Conservation (phyloP, 345 rosid genomes). For the Streptanthus diversifolius region DNA sequence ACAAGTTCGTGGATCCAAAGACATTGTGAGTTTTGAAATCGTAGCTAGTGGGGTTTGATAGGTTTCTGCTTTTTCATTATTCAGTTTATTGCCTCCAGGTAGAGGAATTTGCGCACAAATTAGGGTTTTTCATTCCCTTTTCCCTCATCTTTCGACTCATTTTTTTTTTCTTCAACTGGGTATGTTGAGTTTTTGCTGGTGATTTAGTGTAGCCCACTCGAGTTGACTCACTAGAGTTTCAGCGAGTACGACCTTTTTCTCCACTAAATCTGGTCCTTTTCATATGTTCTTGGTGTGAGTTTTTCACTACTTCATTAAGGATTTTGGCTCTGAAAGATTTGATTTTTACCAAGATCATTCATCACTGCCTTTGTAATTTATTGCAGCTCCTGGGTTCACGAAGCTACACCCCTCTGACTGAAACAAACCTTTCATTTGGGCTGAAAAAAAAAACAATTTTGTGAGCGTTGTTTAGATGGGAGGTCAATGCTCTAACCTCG, state of each 20-base stretch:
- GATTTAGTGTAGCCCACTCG: slow-evolving; percentile 5
- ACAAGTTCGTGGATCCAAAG: slow-evolving; percentile 27
- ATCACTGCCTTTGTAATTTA: background rate
- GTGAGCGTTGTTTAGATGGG: slow-evolving; percentile 46
- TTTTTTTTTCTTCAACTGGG: background rate
- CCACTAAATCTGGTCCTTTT: slow-evolving; percentile 6
- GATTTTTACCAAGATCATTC: slow-evolving; percentile 1
- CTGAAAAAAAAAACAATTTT: background rate
- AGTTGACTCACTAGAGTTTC: slow-evolving; percentile 24
- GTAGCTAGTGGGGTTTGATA: background rate
- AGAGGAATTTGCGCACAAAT: background rate
- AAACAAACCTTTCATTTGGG: background rate
- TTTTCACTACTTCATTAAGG: background rate
- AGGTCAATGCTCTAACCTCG: slow-evolving; percentile 53
- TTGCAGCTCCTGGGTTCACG: slow-evolving; percentile 21
- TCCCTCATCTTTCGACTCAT: background rate
- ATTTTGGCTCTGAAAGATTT: background rate
- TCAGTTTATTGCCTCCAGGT: slow-evolving; percentile 32
- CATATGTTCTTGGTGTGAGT: background rate
- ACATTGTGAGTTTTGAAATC: background rate
- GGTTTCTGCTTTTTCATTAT: background rate
- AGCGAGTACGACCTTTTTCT: slow-evolving; percentile 28
- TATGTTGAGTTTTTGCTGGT: background rate
- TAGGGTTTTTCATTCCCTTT: slow-evolving; percentile 4
- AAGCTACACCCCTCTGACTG: background rate